Evolutionary conservation across 2,329 filamentous ascomycete species (phyloP).

Genomic region (Torrubiella hemipterigena): DNA sequence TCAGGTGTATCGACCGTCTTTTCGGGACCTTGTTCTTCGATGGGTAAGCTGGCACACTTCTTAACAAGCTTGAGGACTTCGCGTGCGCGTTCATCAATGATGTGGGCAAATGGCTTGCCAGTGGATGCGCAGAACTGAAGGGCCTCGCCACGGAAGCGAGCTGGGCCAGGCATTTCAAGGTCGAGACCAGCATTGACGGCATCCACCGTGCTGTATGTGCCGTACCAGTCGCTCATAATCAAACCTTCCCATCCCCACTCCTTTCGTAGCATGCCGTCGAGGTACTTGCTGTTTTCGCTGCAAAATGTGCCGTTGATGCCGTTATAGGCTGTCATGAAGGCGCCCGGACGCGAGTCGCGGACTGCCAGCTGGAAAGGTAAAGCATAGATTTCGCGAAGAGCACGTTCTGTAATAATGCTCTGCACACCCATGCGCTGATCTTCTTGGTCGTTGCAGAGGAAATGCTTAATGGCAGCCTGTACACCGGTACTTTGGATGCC

Average conservation of each 20-base stretch:
- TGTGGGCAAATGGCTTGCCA: constrained; percentile 42
- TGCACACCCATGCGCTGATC: constrained; percentile 44
- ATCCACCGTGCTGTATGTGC: constrained; percentile 41
- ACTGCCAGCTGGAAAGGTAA: constrained; percentile 46
- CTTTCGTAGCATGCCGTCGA: constrained; percentile 37
- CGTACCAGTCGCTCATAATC: constrained; percentile 49
- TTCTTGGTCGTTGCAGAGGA: constrained; percentile 50
- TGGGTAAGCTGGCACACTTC: constrained; percentile 37
- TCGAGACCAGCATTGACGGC: constrained; percentile 40
- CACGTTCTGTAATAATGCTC: constrained; percentile 40
- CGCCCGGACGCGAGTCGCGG: constrained; percentile 35
- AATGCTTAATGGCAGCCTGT: constrained; percentile 47
- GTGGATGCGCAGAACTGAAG: constrained; percentile 40
- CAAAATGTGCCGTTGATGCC: constrained; percentile 45
- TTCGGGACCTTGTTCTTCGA: constrained; percentile 43
- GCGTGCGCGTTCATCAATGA: constrained; percentile 46
- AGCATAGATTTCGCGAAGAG: constrained; percentile 46
- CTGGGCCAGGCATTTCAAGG: constrained; percentile 48
- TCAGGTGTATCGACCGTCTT: constrained; percentile 44
- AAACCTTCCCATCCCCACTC: constrained; percentile 48
- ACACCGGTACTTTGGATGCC: constrained; percentile 46
- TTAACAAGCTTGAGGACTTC: constrained; percentile 49
- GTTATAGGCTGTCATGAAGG: constrained; percentile 49
- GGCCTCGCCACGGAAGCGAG: constrained; percentile 36
- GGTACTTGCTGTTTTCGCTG: constrained; percentile 38